A percentile compares a stretch with the other conserved stretches of the same genome.
phyloP scores from a whole-genome alignment of 345 rosid genomes.

The Pugionium dolabratum region DNA sequence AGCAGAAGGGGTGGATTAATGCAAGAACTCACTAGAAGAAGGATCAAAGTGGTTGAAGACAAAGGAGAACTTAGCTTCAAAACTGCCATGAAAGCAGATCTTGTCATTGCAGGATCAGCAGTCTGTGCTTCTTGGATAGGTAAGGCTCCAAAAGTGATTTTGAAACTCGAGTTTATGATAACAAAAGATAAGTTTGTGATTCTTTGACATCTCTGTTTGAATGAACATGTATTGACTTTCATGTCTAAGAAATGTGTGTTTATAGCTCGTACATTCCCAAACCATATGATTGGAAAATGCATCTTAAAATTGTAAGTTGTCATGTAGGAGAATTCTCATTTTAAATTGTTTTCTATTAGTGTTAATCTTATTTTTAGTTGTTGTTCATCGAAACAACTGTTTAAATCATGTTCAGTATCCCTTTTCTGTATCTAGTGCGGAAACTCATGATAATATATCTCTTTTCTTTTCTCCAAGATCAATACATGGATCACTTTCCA shows the following conservation, averaged over 20 bases:
- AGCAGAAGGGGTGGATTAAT: conserved; percentile 91
- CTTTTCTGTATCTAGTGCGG: conserved; percentile 18
- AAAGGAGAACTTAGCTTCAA: conserved; percentile 89
- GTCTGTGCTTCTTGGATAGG: conserved; percentile 98
- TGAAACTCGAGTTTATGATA: conserved; percentile 3
- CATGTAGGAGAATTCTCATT: conserved; percentile 6
- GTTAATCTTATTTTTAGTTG: neutral
- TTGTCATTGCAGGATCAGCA: conserved; percentile 96
- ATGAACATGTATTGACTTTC: neutral
- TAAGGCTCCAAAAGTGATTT: conserved; percentile 36
- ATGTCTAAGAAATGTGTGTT: neutral
- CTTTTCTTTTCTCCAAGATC: conserved; percentile 55
- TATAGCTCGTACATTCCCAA: neutral
- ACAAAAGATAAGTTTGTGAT: conserved; percentile 5
- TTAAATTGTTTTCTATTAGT: conserved; percentile 1
- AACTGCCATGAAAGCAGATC: conserved; percentile 91
- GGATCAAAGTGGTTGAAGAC: conserved; percentile 90
- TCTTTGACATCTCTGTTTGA: conserved; percentile 19
- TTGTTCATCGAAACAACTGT: conserved; percentile 3
- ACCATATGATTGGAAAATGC: neutral
- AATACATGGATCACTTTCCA: conserved; percentile 78
- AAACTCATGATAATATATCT: conserved; percentile 8
- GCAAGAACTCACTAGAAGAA: conserved; percentile 82
- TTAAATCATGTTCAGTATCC: neutral
- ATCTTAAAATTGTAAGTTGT: neutral